Base-by-base conservation (phyloP, 495 filamentous ascomycete species). In the Lasiosphaeria miniovina region DNA sequence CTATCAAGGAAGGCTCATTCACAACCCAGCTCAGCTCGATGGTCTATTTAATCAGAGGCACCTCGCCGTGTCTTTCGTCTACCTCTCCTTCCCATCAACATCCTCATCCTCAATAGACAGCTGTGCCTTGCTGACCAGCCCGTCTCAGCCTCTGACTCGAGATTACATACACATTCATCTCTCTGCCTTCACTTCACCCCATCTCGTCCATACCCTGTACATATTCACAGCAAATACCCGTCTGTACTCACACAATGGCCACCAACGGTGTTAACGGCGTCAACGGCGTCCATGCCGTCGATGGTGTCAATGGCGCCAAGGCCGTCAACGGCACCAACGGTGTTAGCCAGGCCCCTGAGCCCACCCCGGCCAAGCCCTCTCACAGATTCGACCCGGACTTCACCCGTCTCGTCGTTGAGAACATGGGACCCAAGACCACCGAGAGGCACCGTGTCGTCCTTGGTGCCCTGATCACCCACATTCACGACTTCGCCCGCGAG, bases 401-500 rank as follows among this genome's bases (percentile, higher is more conserved):
- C 79, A 93, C 90, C 62, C 76, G 85, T 67, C 77, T 81, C 74
- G 87, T 91, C 68, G 74, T 92, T 68, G 82, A 90, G 63, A 77
- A 85, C 68, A 92, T 91, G 78, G 86, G 89, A 49, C 86, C 89
- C 67, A 87, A 89, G 55, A 85, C 84, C 33, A 82, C 82, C 58
- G 82, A 84, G 56, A 86, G 90, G 52, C 80, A 86, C 71, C 85
- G 86, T 50, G 74, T 83, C 53, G 75, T 93, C 63, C 73, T 92
- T 63, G 73, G 80, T 52, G 74, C 84, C 36, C 72, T 92, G 61
- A 87, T 92, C 74, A 80, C 77, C 46, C 89, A 91, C 76, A 79
- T 93, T 56, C 90, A 93, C 78, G 88, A 91, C 74, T 93, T 93
- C 66, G 83, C 89, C 50, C 87, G 89, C 58, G 90, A 93, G 74